Base-by-base conservation (phyloP, 331 rosid species). In the Malus hybrid region DNA sequence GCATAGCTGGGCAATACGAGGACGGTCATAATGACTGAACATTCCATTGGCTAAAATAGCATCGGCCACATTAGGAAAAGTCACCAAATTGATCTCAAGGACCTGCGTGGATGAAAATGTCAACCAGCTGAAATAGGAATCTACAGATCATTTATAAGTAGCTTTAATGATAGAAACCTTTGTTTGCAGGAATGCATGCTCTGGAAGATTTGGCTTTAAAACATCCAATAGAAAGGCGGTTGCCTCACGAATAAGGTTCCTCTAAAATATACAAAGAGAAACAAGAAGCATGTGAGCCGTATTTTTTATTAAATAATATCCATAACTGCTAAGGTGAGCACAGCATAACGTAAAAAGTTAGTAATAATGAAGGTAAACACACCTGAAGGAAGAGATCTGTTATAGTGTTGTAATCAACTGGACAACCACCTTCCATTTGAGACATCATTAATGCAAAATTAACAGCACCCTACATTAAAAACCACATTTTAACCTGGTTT, bases 341-440 rank as follows among this genome's bases (percentile, higher is more conserved):
- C 7, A 50, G 24, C 26, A 33, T 13, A 67, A 16, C 44, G 12
- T 39, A 39, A 39, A 39, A 39, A 39, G 44, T 3, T 3, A 14
- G 28, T 10, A 32, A 10, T 18, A 11, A 26, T 34, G 32, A 20
- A 9, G 70, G 39, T 32, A 55, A 48, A 76, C 80, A 58, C 72
- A 95, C 99, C 97, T 95, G 99, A 82, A 95, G 99, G 82, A 95
- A 95, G 81, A 95, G 91, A 84, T 92, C 98, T 16, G 99, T 95
- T 81, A 95, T 95, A 83, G 98, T 95, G 79, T 95, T 95, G 87
- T 95, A 95, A 82, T 95, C 99, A 78, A 95, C 85, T 2, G 99
- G 99, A 70, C 99, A 92, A 72, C 99, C 99, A 68, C 99, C 99
- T 84, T 95, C 99, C 99, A 95, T 95, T 92, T 92, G 97, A 46